Evolutionary conservation across 2,329 filamentous ascomycete genomes (phyloP), one percentile per base, ranked within the genome.

Genomic region (Thielaviopsis musarum): DNA sequence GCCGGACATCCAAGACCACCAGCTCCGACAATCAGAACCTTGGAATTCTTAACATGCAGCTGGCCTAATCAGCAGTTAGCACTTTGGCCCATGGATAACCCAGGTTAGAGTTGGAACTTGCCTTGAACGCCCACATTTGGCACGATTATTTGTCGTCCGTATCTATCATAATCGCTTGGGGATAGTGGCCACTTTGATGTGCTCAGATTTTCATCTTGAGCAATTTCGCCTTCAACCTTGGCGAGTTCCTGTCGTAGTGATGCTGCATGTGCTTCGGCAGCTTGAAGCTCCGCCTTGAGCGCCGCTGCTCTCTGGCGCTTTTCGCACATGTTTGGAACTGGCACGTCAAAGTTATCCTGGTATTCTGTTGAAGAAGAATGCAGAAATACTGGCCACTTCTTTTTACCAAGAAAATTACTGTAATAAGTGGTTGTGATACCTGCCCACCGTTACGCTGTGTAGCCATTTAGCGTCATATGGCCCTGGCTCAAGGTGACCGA

Each of bases 1-100:
- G 93, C 90, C 12, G 93, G 93, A 68, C 89, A 97, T 12, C 93
- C 93, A 13, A 98, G 74, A 0, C 93, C 93, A 5, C 93, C 93
- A 1, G 88, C 84, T 12, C 93, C 93, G 24, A 98, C 79, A 54
- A 98, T 76, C 7, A 97, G 77, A 5, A 96, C 83, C 21, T 77
- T 81, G 0, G 88, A 77, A 0, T 77, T 74, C 66, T 82, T 85
- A 17, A 97, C 74, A 34, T 80, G 77, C 6, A 91, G 74, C 71
- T 97, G 91, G 0, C 88, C 89, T 89, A 59, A 24, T 1, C 5
- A 7, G 22, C 6, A 15, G 15, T 54, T 28, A 45, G 52, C 17
- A 38, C 24, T 21, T 13, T 7, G 22, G 26, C 6, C 17, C 17
- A 17, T 19, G 5, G 24, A 10, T 21, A 49, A 5, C 38, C 22